Evolutionary conservation across 768 basidiomycete genomes (phyloP).

Genomic region (Calocera viscosa): DNA sequence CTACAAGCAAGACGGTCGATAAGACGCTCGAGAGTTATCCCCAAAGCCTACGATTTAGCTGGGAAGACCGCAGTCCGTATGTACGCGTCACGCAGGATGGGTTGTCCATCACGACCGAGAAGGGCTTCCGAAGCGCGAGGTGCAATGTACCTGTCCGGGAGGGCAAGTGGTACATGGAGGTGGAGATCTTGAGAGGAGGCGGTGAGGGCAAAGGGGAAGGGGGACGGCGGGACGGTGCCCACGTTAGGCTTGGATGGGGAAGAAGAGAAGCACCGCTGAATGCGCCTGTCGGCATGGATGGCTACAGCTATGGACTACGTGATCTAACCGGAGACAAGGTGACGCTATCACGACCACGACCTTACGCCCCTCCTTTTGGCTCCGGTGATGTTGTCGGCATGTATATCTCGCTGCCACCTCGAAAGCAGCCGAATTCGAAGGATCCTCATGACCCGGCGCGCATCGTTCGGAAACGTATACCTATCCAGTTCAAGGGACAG

Average conservation of each 20-base stretch:
- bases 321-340: slow-evolving; percentile 91
- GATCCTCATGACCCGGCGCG: slow-evolving; percentile 72
- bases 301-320: slow-evolving; percentile 81
- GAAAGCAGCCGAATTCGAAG: slow-evolving; percentile 41
- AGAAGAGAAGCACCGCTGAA: slow-evolving; percentile 88
- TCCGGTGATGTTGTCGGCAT: slow-evolving; percentile 87
- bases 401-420: slow-evolving; percentile 76
- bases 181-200: slow-evolving; percentile 62
- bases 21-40: slow-evolving; percentile 74
- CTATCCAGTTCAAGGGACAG: slow-evolving; percentile 93
- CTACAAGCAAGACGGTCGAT: slow-evolving; percentile 46
- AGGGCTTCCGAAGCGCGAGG: slow-evolving; percentile 81
- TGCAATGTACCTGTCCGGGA: slow-evolving; percentile 80
- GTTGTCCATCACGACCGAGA: slow-evolving; percentile 59
- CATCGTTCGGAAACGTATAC: slow-evolving; percentile 75
- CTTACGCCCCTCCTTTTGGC: slow-evolving; percentile 61
- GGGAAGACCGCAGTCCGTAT: slow-evolving; percentile 83
- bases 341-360: slow-evolving; percentile 62
- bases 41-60: slow-evolving; percentile 51
- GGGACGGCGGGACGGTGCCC: slow-evolving; percentile 50
- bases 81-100: slow-evolving; percentile 71
- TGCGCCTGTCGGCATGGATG: slow-evolving; percentile 84
- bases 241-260: slow-evolving; percentile 86
- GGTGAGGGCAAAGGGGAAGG: slow-evolving; percentile 36
- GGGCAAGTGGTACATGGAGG: slow-evolving; percentile 91